phyloP scores from a whole-genome alignment of 2,329 filamentous ascomycete genomes.

The Penicillium sumatraense region DNA sequence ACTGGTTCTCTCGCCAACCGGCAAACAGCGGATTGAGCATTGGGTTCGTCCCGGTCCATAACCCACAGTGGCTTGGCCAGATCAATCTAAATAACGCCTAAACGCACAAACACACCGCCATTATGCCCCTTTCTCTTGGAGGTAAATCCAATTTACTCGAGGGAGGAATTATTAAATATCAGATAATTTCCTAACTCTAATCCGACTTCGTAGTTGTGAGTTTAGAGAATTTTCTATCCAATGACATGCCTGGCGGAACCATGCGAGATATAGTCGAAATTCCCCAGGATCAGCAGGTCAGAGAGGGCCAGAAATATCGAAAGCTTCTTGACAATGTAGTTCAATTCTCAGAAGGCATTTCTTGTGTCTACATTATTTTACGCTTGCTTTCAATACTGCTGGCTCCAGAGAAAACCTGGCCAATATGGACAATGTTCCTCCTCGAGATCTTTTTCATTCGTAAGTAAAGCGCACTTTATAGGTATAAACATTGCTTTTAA shows the following conservation, averaged over 20 bases:
- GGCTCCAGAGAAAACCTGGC: conserved; percentile 22
- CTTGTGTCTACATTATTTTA: conserved; percentile 25
- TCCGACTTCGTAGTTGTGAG: not conserved
- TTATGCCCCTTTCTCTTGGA: conserved; percentile 3
- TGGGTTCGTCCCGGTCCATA: conserved; percentile 19
- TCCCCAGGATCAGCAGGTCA: conserved; percentile 19
- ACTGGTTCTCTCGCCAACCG: not conserved
- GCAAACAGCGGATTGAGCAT: conserved; percentile 6
- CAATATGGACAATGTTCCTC: conserved; percentile 31
- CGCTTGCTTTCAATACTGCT: conserved; percentile 21
- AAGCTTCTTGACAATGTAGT: conserved; percentile 20
- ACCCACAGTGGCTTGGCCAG: conserved; percentile 20
- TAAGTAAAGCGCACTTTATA: conserved; percentile 13
- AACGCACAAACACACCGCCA: conserved; percentile 17
- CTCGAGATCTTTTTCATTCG: conserved; percentile 31
- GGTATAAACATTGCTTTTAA: not conserved
- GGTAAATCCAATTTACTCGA: not conserved
- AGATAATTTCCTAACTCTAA: not conserved
- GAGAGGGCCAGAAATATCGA: conserved; percentile 21
- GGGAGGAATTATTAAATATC: no score
- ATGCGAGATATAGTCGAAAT: conserved; percentile 28
- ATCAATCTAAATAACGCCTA: conserved; percentile 14
- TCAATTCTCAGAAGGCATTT: conserved; percentile 21
- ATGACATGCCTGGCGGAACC: conserved; percentile 10
- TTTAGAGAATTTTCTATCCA: not conserved